Percentiles rank a stretch among this genome's conserved stretches.
Conservation (phyloP, 2,329 filamentous ascomycete genomes). For the Hypoxylon sp. region DNA sequence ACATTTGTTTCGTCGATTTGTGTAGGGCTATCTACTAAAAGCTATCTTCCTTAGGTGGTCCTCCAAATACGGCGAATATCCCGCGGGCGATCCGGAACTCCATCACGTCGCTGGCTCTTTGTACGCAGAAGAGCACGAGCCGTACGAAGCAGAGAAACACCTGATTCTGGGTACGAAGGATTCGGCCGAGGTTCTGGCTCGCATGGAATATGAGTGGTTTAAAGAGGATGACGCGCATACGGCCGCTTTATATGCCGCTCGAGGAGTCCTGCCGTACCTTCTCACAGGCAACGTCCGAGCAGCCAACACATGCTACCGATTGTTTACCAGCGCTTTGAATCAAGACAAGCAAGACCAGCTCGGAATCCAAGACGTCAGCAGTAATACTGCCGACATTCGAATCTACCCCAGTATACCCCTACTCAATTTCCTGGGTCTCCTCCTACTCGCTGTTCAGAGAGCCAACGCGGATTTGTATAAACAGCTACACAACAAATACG, state of each 20-base stretch:
- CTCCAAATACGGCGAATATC: conserved; percentile 84
- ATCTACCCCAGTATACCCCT: conserved; percentile 94
- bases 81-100: conserved; percentile 91
- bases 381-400: conserved; percentile 77
- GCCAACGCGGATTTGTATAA: conserved; percentile 83
- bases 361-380: conserved; percentile 84
- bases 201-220: conserved; percentile 95
- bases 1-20: conserved; percentile 3
- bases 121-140: conserved; percentile 92
- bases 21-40: conserved; percentile 24
- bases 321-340: conserved; percentile 78
- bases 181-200: conserved; percentile 82
- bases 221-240: conserved; percentile 87
- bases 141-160: conserved; percentile 94
- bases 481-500: conserved; percentile 86
- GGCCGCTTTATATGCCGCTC: conserved; percentile 86
- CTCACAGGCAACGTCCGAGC: conserved; percentile 90
- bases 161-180: conserved; percentile 89
- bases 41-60: conserved; percentile 77
- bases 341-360: conserved; percentile 68
- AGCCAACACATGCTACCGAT: conserved; percentile 83
- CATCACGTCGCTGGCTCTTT: conserved; percentile 91
- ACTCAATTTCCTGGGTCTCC: conserved; percentile 90
- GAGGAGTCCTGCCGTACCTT: conserved; percentile 91
- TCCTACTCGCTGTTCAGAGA: conserved; percentile 86